Evolutionary conservation across 768 basidiomycete genomes (phyloP).

Genomic region (Mycena galopus): DNA sequence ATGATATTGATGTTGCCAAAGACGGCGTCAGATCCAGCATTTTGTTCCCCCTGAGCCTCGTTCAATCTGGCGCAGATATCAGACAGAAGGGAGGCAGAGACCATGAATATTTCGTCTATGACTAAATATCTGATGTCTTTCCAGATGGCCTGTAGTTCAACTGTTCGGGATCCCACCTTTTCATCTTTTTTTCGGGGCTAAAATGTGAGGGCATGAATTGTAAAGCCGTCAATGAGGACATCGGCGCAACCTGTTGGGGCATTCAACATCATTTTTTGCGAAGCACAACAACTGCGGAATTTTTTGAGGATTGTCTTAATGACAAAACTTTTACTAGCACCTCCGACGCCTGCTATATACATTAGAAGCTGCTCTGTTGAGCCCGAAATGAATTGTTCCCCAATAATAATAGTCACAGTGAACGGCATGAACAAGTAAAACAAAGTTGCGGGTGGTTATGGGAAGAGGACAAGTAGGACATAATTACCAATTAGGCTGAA

Average conservation of each 20-base stretch:
- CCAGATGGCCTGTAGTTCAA: not conserved
- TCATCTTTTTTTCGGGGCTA: not conserved
- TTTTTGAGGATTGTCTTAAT: too few species aligned
- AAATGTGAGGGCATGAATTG: not conserved
- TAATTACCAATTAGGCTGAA: too few species aligned
- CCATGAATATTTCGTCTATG: conserved; percentile 15
- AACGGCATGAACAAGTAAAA: too few species aligned
- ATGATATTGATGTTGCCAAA: conserved; percentile 1
- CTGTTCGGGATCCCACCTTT: not conserved
- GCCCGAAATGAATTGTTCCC: too few species aligned
- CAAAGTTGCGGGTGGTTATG: too few species aligned
- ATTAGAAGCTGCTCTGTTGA: too few species aligned
- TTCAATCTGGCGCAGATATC: not conserved
- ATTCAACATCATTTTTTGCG: too few species aligned
- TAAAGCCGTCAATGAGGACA: not conserved
- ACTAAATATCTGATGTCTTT: not conserved
- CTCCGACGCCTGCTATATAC: too few species aligned
- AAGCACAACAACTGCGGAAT: too few species aligned
- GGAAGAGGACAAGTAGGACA: too few species aligned
- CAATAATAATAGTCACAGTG: too few species aligned
- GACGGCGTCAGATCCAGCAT: not conserved
- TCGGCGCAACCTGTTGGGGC: not conserved
- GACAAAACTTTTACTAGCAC: too few species aligned
- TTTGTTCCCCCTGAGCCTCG: not conserved
- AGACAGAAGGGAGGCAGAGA: not conserved